Percentiles rank a stretch among this genome's conserved stretches.
Evolutionary conservation across 2,329 filamentous ascomycete genomes (phyloP).

Genomic region (Aspergillus ochraceoroseus): DNA sequence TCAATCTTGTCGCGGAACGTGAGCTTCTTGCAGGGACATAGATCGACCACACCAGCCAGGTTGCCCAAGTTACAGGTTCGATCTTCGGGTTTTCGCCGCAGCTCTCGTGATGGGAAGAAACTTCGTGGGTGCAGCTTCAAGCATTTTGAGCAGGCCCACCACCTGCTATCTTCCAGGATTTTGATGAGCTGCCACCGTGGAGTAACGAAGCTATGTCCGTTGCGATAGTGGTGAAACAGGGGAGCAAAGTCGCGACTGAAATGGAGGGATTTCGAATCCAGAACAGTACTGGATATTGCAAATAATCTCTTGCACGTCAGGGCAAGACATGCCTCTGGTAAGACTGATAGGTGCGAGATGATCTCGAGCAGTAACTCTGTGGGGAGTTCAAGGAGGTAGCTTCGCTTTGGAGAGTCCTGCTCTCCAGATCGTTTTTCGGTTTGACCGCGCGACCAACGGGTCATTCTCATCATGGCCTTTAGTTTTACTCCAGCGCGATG

Average conservation of each 20-base stretch:
- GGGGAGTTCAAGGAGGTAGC: conserved; percentile 36
- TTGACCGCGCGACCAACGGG: conserved; percentile 24
- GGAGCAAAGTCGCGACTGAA: conserved; percentile 40
- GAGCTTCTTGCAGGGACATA: conserved; percentile 41
- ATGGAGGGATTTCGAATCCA: conserved; percentile 33
- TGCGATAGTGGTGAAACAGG: conserved; percentile 39
- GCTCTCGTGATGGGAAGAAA: conserved; percentile 32
- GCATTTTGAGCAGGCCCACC: conserved; percentile 37
- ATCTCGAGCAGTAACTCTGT: conserved; percentile 39
- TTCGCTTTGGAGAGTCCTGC: conserved; percentile 21
- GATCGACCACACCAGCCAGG: conserved; percentile 36
- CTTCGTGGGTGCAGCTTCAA: conserved; percentile 38
- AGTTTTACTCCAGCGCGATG: conserved; percentile 30
- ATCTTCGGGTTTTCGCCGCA: conserved; percentile 32
- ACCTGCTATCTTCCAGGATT: conserved; percentile 34
- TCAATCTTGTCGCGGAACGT: conserved; percentile 39
- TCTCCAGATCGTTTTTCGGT: conserved; percentile 14
- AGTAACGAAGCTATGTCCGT: conserved; percentile 35
- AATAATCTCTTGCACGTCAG: conserved; percentile 38
- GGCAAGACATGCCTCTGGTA: conserved; percentile 37
- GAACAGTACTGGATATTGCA: conserved; percentile 30
- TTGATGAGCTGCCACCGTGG: conserved; percentile 37
- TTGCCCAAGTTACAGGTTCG: conserved; percentile 35
- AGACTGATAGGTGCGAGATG: conserved; percentile 31
- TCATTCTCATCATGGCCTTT: conserved; percentile 29